Conservation (phyloP, 805 yeast genomes). For the Metschnikowia picachoensis region DNA sequence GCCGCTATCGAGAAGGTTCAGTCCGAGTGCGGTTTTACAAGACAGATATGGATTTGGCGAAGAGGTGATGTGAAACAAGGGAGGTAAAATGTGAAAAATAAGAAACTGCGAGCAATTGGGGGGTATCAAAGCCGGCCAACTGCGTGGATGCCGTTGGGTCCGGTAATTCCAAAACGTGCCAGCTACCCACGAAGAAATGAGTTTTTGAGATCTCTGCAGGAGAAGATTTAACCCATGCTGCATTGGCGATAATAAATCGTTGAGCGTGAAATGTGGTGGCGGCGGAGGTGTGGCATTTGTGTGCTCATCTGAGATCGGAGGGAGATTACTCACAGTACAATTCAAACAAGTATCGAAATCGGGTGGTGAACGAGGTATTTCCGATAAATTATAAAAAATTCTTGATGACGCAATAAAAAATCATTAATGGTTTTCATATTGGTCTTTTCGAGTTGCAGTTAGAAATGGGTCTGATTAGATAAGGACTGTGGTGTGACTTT, state of each 20-base stretch:
- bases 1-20: neutral
- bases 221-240: neutral
- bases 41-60: neutral
- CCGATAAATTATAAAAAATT: neutral
- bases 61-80: no score
- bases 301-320: conserved; percentile 2
- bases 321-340: neutral
- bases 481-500: no score
- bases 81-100: neutral
- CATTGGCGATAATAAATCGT: conserved; percentile 6
- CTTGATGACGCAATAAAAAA: no score
- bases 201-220: conserved; percentile 6
- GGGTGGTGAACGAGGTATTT: no score
- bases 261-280: conserved; percentile 9
- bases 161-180: no score
- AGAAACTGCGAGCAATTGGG: neutral
- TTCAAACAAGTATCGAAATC: no score
- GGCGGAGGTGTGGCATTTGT: conserved; percentile 9
- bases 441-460: no score
- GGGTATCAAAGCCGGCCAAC: no score
- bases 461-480: no score
- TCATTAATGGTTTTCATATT: no score
- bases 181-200: no score
- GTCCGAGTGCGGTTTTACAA: neutral
- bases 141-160: no score